These are phyloP conservation scores for Ambispora gerdemannii DNA, from an alignment of 192 early-diverging fungal genomes.

Conservation along the genomic window DNA sequence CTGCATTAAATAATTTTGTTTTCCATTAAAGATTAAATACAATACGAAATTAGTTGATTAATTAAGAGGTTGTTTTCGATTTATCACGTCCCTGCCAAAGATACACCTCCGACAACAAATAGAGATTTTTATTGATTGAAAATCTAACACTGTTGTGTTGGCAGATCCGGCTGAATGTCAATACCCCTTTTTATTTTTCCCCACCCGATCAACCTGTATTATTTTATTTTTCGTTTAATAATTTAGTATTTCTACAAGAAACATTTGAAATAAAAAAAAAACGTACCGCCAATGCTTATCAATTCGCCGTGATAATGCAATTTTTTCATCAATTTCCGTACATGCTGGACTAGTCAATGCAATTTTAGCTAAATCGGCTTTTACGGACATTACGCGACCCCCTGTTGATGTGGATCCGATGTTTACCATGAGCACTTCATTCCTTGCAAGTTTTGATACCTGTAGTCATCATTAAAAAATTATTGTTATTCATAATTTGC, in stretches of 20 bases:
- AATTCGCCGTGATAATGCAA: slow-evolving; percentile 92
- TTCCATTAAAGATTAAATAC: too few species aligned
- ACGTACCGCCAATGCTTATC: slow-evolving; percentile 95
- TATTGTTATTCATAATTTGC: too few species aligned
- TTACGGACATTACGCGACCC: slow-evolving; percentile 91
- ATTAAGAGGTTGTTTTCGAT: too few species aligned
- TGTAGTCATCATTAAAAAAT: too few species aligned
- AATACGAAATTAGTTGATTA: too few species aligned
- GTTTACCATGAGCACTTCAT: slow-evolving; percentile 93
- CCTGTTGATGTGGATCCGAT: slow-evolving; percentile 95
- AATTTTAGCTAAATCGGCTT: slow-evolving; percentile 93
- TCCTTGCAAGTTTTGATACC: slow-evolving; percentile 85
- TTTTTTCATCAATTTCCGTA: slow-evolving; percentile 94
- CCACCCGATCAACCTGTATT: slow-evolving; percentile 95
- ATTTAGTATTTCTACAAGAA: slow-evolving; percentile 9
- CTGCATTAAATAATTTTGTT: too few species aligned
- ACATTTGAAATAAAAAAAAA: slow-evolving; percentile 2
- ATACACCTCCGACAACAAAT: too few species aligned
- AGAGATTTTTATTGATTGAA: too few species aligned
- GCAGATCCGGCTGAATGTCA: slow-evolving; percentile 65
- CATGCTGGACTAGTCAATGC: slow-evolving; percentile 86
- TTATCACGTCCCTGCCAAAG: too few species aligned
- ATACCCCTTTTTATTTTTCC: slow-evolving; percentile 88
- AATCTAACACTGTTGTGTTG: too few species aligned
- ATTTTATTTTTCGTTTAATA: too few species aligned